phyloP scores from a whole-genome alignment of 345 rosid species.

The Salix arbutifolia region DNA sequence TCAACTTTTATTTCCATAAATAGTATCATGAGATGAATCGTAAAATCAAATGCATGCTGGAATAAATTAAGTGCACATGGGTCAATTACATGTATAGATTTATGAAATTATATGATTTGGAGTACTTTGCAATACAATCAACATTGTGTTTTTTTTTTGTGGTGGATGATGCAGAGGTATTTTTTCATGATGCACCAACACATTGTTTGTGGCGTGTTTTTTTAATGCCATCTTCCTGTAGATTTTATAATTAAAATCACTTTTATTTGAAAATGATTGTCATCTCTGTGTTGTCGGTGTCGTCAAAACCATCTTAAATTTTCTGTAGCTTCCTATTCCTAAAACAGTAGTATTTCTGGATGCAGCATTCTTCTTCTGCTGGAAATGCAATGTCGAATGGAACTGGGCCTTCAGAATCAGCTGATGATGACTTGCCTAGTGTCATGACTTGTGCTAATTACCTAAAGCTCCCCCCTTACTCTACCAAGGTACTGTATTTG shows the following conservation, averaged over 20 bases:
- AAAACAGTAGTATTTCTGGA: neutral
- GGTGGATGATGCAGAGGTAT: neutral
- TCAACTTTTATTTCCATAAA: neutral
- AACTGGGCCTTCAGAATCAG: slow-evolving; percentile 64
- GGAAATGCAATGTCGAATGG: slow-evolving; percentile 62
- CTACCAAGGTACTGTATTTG: slow-evolving; percentile 72
- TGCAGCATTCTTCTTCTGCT: slow-evolving; percentile 85
- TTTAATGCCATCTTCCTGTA: neutral
- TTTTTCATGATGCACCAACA: neutral
- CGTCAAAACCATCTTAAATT: neutral
- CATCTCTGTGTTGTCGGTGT: neutral
- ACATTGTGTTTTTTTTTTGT: neutral
- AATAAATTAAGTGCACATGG: neutral
- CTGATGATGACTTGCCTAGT: slow-evolving; percentile 94
- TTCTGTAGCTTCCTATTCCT: neutral
- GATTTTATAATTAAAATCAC: neutral
- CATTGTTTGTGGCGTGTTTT: neutral
- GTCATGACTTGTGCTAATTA: slow-evolving; percentile 99
- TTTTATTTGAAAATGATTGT: neutral
- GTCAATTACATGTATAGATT: neutral
- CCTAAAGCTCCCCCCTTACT: slow-evolving; percentile 97
- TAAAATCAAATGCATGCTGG: neutral
- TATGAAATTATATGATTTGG: neutral
- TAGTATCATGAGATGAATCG: neutral
- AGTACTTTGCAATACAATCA: neutral